Evolutionary conservation across 2,329 filamentous ascomycete genomes (phyloP).

Genomic region (Aotearoamyces nothofagi): DNA sequence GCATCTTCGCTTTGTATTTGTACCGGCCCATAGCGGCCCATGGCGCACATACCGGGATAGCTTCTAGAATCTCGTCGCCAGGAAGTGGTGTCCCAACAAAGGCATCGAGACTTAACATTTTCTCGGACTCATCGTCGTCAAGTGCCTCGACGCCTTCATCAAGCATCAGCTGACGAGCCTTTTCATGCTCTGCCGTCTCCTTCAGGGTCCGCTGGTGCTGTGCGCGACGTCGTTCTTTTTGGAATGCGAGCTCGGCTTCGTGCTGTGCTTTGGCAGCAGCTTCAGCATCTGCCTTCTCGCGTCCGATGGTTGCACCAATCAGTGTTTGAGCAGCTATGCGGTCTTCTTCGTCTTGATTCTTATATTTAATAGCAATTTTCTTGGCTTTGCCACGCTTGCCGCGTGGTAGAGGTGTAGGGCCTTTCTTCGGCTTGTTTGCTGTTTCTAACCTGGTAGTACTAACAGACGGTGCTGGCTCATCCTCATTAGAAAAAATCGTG

Average conservation of each 20-base stretch:
- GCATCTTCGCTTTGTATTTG: conserved; percentile 92
- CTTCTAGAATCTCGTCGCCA: conserved; percentile 69
- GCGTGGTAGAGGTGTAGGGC: conserved; percentile 35
- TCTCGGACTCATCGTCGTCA: conserved; percentile 42
- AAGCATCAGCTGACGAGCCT: conserved; percentile 43
- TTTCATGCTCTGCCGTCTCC: conserved; percentile 64
- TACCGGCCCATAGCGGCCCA: conserved; percentile 49
- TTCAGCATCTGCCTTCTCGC: conserved; percentile 53
- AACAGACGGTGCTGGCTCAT: conserved; percentile 5
- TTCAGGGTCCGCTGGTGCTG: conserved; percentile 69
- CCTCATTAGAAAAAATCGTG: background rate
- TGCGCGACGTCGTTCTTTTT: conserved; percentile 59
- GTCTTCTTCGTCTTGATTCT: conserved; percentile 88
- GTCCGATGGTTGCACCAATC: conserved; percentile 61
- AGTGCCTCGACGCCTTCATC: conserved; percentile 42
- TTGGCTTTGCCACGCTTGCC: conserved; percentile 74
- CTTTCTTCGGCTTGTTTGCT: conserved; percentile 26
- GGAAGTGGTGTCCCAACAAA: conserved; percentile 65
- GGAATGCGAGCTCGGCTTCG: conserved; percentile 57
- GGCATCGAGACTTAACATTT: conserved; percentile 42
- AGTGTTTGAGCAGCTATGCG: conserved; percentile 68
- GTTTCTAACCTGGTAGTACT: conserved; percentile 17
- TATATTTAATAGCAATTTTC: conserved; percentile 81
- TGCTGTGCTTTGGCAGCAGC: conserved; percentile 49
- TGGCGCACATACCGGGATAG: conserved; percentile 47